These are phyloP conservation scores for Fusarium keratoplasticum DNA, from an alignment of 2,329 filamentous ascomycete genomes.

Conservation along the genomic window DNA sequence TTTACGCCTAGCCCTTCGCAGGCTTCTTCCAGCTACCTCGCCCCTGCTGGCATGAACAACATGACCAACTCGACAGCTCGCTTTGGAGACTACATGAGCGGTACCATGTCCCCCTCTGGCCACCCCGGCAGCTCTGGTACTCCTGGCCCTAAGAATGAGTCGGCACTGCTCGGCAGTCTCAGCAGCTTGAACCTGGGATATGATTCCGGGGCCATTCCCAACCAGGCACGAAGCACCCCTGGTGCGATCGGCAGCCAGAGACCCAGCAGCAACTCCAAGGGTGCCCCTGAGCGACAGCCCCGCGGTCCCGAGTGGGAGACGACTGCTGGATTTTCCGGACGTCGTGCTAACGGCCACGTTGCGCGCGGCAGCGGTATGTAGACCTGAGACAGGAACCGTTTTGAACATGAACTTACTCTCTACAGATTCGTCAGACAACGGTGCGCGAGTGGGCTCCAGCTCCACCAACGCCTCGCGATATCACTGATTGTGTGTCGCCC, in stretches of 20 bases:
- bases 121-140: constrained; percentile 52
- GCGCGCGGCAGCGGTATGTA: constrained; percentile 70
- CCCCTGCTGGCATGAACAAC: constrained; percentile 63
- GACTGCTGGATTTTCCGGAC: constrained; percentile 63
- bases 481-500: constrained; percentile 44
- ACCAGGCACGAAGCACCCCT: constrained; percentile 59
- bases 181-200: constrained; percentile 64
- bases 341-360: constrained; percentile 71
- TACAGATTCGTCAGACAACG: constrained; percentile 58
- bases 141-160: constrained; percentile 53
- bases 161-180: constrained; percentile 60
- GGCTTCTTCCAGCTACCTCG: constrained; percentile 79
- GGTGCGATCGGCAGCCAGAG: constrained; percentile 76
- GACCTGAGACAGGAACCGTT: neutral
- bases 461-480: constrained; percentile 52
- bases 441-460: constrained; percentile 52
- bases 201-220: constrained; percentile 56
- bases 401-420: constrained; percentile 22
- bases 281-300: constrained; percentile 71
- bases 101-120: constrained; percentile 49
- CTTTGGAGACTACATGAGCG: constrained; percentile 60
- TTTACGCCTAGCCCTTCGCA: constrained; percentile 96
- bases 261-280: constrained; percentile 56
- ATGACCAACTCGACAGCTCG: constrained; percentile 58
- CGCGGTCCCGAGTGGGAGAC: constrained; percentile 72